phyloP scores from a whole-genome alignment of 2,329 filamentous ascomycete species.

The Ceratocystis ficicola region DNA sequence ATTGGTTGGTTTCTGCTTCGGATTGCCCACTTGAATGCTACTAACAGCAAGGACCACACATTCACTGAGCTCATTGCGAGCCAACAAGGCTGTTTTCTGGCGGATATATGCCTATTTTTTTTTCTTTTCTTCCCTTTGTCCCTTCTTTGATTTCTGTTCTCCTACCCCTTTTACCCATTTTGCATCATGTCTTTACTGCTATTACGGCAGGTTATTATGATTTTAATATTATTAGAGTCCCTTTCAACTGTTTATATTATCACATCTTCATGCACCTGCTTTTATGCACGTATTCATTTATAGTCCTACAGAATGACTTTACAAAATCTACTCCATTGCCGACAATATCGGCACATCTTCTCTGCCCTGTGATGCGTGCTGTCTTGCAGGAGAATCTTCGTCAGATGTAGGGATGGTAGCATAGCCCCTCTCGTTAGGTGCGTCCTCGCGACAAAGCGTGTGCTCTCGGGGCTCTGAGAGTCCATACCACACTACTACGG shows the following conservation, averaged over 20 bases:
- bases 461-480: constrained; percentile 18
- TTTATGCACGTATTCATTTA: not conserved
- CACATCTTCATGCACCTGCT: not conserved
- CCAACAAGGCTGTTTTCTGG: not conserved
- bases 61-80: not conserved
- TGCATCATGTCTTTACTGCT: constrained; percentile 16
- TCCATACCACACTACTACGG: constrained; percentile 45
- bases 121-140: not conserved
- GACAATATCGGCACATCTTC: constrained; percentile 8
- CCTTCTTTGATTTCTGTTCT: not conserved
- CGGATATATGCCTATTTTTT: not conserved
- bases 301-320: not conserved
- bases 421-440: constrained; percentile 19
- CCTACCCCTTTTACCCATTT: constrained; percentile 8
- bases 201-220: constrained; percentile 14
- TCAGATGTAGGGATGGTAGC: constrained; percentile 13
- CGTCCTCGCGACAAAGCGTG: not conserved
- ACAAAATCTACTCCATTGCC: not conserved
- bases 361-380: not conserved
- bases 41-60: not conserved
- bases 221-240: constrained; percentile 19
- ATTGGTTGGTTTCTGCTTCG: not conserved
- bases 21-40: not conserved
- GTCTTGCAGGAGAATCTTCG: not conserved
- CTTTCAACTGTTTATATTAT: not conserved